Evolutionary conservation across 2,329 filamentous ascomycete genomes (phyloP).

Genomic region (Orbilia ellipsospora): DNA sequence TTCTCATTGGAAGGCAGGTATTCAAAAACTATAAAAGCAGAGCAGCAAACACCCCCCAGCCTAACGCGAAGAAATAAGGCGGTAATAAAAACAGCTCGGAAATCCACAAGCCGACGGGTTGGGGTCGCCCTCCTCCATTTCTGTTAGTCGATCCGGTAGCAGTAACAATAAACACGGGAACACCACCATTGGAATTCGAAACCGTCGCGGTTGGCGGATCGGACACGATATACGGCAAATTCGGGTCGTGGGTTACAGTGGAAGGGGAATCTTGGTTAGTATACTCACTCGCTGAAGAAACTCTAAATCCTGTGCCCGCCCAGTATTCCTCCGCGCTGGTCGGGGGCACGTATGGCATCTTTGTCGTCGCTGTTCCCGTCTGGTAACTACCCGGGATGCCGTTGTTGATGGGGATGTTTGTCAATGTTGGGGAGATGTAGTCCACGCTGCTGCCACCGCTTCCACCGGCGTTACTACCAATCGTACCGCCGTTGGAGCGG

Average conservation of each 20-base stretch:
- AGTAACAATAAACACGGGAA: conserved; percentile 59
- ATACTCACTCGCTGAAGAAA: conserved; percentile 54
- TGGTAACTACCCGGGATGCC: conserved; percentile 86
- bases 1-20: background rate
- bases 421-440: conserved; percentile 66
- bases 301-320: conserved; percentile 51
- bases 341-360: conserved; percentile 70
- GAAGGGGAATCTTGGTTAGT: background rate
- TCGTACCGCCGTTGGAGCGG: conserved; percentile 77
- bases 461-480: conserved; percentile 69
- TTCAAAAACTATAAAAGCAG: conserved; percentile 38
- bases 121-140: conserved; percentile 44
- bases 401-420: conserved; percentile 62
- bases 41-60: conserved; percentile 45
- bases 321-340: conserved; percentile 58
- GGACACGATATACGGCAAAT: conserved; percentile 44
- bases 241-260: conserved; percentile 28
- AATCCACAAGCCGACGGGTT: conserved; percentile 27
- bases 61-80: conserved; percentile 36
- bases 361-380: conserved; percentile 65
- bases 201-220: conserved; percentile 22
- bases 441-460: conserved; percentile 72
- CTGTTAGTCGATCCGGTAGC: conserved; percentile 52
- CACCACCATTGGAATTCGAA: conserved; percentile 56
- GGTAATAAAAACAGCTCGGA: conserved; percentile 37